Evolutionary conservation across 1,284 basidiomycete genomes (phyloP).

Genomic region (Sporisorium sorghi): DNA sequence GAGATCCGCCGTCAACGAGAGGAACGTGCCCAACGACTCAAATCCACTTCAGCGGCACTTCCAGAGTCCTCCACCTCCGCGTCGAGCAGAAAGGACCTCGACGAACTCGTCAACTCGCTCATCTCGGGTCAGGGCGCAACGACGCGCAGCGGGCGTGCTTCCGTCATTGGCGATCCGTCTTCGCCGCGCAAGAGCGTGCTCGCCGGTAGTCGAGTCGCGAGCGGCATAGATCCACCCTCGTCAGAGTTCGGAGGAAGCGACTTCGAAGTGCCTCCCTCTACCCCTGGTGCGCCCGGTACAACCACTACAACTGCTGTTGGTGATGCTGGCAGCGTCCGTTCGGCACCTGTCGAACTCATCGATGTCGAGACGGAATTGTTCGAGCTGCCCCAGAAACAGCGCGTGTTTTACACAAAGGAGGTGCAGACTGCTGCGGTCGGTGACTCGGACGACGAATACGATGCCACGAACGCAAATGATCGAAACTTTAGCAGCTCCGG

Average conservation of each 20-base stretch:
- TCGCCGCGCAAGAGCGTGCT: slow-evolving; percentile 36
- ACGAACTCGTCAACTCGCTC: slow-evolving; percentile 64
- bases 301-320: slow-evolving; percentile 16
- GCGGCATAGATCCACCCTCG: slow-evolving; percentile 21
- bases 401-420: slow-evolving; percentile 92
- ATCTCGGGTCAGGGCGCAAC: slow-evolving; percentile 26
- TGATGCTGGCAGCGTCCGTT: background rate
- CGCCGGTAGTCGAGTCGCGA: slow-evolving; percentile 1
- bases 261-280: slow-evolving; percentile 27
- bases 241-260: slow-evolving; percentile 54
- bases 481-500: slow-evolving; percentile 71
- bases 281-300: slow-evolving; percentile 17
- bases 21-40: slow-evolving; percentile 72
- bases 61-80: slow-evolving; percentile 13
- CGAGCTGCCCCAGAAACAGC: slow-evolving; percentile 84
- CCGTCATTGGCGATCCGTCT: slow-evolving; percentile 18
- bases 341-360: slow-evolving; percentile 77
- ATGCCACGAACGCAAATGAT: slow-evolving; percentile 49
- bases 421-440: slow-evolving; percentile 74
- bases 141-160: slow-evolving; percentile 21
- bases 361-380: slow-evolving; percentile 83
- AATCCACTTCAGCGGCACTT: slow-evolving; percentile 24
- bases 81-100: slow-evolving; percentile 55
- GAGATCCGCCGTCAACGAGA: slow-evolving; percentile 81
- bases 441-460: slow-evolving; percentile 72